These are phyloP conservation scores for Blastobotrys arbuscula DNA, from an alignment of 1,139 yeast species.

Conservation along the genomic window DNA sequence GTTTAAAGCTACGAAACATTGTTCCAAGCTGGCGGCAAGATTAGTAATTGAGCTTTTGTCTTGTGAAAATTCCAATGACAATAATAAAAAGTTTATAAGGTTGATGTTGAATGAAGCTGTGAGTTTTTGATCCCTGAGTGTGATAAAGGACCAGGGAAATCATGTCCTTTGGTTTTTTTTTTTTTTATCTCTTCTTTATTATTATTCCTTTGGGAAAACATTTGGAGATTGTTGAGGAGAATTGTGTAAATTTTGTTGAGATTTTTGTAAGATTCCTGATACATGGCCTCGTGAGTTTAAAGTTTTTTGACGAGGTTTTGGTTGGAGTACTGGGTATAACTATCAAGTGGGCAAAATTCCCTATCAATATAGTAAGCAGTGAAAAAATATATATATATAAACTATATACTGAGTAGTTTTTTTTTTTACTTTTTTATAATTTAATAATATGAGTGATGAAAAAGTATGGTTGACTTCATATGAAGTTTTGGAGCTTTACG, in stretches of 20 bases:
- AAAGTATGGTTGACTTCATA: not conserved
- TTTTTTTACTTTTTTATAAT: not conserved
- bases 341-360: slow-evolving; percentile 1
- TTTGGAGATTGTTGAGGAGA: not conserved
- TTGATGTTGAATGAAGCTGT: slow-evolving; percentile 57
- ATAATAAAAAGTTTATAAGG: slow-evolving; percentile 41
- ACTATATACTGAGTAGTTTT: not conserved
- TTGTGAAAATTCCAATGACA: no score
- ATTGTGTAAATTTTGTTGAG: not conserved
- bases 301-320: slow-evolving; percentile 11
- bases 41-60: slow-evolving; percentile 49
- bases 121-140: slow-evolving; percentile 49
- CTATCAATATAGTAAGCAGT: slow-evolving; percentile 1
- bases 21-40: slow-evolving; percentile 55
- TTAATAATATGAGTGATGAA: not conserved
- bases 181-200: no score
- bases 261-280: slow-evolving; percentile 1
- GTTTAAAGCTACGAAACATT: slow-evolving; percentile 44
- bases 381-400: not conserved
- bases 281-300: slow-evolving; percentile 2
- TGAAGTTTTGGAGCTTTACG: not conserved
- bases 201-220: no score
- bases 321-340: not conserved
- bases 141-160: slow-evolving; percentile 43
- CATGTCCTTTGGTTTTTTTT: slow-evolving; percentile 6